phyloP scores from a whole-genome alignment of 768 basidiomycete species.

The Hebeloma cylindrosporum region DNA sequence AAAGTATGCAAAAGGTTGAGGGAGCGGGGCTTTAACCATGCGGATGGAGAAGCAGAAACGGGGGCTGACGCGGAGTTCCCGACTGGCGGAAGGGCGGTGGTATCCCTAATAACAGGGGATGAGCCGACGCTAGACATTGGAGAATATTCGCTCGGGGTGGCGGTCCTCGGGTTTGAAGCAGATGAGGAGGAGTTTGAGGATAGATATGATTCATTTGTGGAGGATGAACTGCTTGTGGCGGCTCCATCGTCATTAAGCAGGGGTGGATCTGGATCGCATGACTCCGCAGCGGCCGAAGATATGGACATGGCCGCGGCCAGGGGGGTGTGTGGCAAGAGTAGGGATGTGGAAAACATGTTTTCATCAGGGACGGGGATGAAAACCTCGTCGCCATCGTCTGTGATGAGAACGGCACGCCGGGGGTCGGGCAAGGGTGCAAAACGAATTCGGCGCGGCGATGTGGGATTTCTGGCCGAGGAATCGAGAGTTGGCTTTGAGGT shows the following conservation, averaged over 20 bases:
- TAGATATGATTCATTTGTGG: constrained; percentile 22
- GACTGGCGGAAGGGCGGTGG: constrained; percentile 16
- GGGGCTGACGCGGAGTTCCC: constrained; percentile 1
- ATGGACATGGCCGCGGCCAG: constrained; percentile 4
- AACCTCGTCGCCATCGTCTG: constrained; percentile 43
- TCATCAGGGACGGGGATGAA: constrained; percentile 27
- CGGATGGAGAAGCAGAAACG: constrained; percentile 16
- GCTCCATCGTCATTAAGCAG: background rate
- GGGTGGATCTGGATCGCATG: background rate
- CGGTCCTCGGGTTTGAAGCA: constrained; percentile 19
- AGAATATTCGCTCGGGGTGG: constrained; percentile 27
- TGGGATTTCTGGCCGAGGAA: constrained; percentile 5
- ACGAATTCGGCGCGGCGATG: constrained; percentile 48
- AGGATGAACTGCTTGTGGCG: constrained; percentile 25
- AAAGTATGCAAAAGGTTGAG: constrained; percentile 29
- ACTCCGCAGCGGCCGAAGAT: background rate
- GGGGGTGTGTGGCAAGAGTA: constrained; percentile 1
- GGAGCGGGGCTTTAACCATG: constrained; percentile 29
- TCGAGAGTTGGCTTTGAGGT: constrained; percentile 7
- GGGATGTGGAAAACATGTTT: constrained; percentile 25
- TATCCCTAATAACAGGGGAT: constrained; percentile 21
- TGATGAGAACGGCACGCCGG: constrained; percentile 46
- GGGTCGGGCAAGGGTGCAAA: constrained; percentile 89
- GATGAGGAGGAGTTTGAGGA: constrained; percentile 26
- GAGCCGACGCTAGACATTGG: constrained; percentile 25